Percentiles rank a stretch among this genome's conserved stretches.
phyloP scores from a whole-genome alignment of 164 flowering plant genomes.

The Macadamia tetraphylla region DNA sequence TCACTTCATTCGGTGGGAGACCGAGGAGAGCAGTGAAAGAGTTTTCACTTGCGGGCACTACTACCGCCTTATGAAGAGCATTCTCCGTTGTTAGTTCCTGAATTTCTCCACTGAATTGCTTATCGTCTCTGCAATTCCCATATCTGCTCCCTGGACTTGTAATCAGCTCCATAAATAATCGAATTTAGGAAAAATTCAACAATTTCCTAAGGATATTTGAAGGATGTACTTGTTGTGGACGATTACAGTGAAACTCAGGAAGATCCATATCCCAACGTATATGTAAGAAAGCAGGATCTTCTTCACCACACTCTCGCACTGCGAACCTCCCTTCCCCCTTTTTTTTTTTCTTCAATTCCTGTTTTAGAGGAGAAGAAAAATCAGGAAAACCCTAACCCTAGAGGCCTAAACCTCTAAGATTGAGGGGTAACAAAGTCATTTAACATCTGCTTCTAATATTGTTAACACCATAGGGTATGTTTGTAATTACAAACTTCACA shows the following conservation, averaged over 20 bases:
- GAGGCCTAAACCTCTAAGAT: no score
- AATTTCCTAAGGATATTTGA: no score
- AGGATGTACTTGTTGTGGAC: constrained; percentile 22
- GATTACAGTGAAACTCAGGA: constrained; percentile 41
- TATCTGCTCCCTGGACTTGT: neutral
- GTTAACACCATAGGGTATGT: no score
- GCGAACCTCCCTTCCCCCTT: constrained; percentile 41
- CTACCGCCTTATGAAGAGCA: constrained; percentile 1
- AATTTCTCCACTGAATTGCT: constrained; percentile 30
- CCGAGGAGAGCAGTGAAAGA: constrained; percentile 86
- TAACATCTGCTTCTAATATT: no score
- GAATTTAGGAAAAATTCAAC: neutral
- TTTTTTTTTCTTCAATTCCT: no score
- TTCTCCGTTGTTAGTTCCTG: constrained; percentile 14
- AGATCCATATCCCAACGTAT: constrained; percentile 45
- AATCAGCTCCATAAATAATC: constrained; percentile 5
- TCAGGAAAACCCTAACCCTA: neutral
- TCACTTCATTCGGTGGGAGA: constrained; percentile 62
- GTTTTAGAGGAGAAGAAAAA: neutral
- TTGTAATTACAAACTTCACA: no score
- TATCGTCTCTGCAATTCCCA: constrained; percentile 2
- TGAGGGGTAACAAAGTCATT: no score
- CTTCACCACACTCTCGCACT: constrained; percentile 25
- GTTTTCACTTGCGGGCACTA: constrained; percentile 34
- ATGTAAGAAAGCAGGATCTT: constrained; percentile 36